Evolutionary conservation across 2,329 filamentous ascomycete species (phyloP), one percentile per base, ranked within the genome.

Genomic region (Stemphylium beticola): DNA sequence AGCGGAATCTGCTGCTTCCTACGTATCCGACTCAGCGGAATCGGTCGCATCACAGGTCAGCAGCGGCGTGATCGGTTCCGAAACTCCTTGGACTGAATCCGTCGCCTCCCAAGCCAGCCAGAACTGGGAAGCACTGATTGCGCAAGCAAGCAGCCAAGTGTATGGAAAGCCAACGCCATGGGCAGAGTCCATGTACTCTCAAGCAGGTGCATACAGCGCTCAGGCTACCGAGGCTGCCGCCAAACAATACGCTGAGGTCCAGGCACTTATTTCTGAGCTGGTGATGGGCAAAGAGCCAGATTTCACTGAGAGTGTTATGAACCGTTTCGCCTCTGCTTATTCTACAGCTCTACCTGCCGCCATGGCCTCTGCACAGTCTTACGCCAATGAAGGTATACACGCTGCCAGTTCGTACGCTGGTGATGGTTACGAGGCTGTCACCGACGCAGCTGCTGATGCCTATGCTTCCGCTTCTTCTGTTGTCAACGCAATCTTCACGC

Each of bases 251-350:
- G 83, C 84, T 4, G 85, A 85, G 22, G 83, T 96, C 4, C 86
- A 87, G 69, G 85, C 83, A 11, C 82, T 95, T 2, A 82, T 96
- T 12, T 89, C 88, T 1, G 91, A 96, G 73, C 79, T 96, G 1
- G 80, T 96, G 12, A 77, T 83, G 36, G 92, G 90, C 48, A 91
- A 88, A 72, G 91, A 96, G 70, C 87, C 90, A 0, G 86, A 87
- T 12, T 96, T 92, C 66, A 92, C 88, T 0, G 90, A 96, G 68
- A 92, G 89, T 55, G 88, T 93, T 3, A 86, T 92, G 75, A 85
- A 80, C 47, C 85, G 89, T 46, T 81, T 96, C 11, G 84, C 85
- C 51, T 87, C 84, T 3, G 89, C 86, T 0, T 95, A 93, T 67
- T 85, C 86, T 20, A 90, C 87, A 0, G 88, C 86, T 1, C 77